Percentiles rank a stretch among this genome's conserved stretches.
Conservation (phyloP, 1,284 basidiomycete species). For the Boletellus deceptivus region DNA sequence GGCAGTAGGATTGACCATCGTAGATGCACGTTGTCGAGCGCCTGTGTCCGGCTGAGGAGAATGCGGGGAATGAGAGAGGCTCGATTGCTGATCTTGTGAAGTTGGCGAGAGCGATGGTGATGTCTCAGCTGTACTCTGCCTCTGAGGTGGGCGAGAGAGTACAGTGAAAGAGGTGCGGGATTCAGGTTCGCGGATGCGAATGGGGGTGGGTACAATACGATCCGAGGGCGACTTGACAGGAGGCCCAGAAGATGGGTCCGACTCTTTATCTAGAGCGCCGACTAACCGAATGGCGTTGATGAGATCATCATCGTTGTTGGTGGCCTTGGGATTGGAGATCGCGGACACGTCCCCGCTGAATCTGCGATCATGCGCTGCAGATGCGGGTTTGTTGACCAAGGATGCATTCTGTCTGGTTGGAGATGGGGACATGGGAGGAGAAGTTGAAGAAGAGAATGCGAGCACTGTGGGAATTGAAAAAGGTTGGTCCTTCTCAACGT, state of each 20-base stretch:
- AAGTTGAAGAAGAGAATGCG: constrained; percentile 20
- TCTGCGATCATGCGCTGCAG: constrained; percentile 15
- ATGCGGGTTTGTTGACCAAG: neutral
- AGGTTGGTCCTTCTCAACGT: constrained; percentile 28
- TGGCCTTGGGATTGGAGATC: constrained; percentile 6
- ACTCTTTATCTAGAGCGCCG: constrained; percentile 23
- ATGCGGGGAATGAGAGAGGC: neutral
- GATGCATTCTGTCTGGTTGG: constrained; percentile 4
- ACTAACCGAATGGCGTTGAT: constrained; percentile 33
- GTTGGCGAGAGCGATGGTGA: constrained; percentile 9
- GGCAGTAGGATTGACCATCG: constrained; percentile 2
- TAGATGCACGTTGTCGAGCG: constrained; percentile 15
- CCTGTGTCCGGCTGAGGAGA: constrained; percentile 14
- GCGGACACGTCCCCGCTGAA: constrained; percentile 16
- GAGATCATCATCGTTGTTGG: constrained; percentile 32
- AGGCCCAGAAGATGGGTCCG: constrained; percentile 10
- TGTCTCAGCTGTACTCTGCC: constrained; percentile 22
- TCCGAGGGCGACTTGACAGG: constrained; percentile 10
- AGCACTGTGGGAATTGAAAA: constrained; percentile 32
- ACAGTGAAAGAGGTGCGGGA: constrained; percentile 65
- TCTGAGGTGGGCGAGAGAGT: constrained; percentile 57
- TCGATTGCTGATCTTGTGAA: constrained; percentile 6
- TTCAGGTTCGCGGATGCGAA: constrained; percentile 52
- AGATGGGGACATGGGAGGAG: constrained; percentile 20
- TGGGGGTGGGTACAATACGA: constrained; percentile 57